Conservation (phyloP, 345 rosid genomes). For the Populus pruinosa region DNA sequence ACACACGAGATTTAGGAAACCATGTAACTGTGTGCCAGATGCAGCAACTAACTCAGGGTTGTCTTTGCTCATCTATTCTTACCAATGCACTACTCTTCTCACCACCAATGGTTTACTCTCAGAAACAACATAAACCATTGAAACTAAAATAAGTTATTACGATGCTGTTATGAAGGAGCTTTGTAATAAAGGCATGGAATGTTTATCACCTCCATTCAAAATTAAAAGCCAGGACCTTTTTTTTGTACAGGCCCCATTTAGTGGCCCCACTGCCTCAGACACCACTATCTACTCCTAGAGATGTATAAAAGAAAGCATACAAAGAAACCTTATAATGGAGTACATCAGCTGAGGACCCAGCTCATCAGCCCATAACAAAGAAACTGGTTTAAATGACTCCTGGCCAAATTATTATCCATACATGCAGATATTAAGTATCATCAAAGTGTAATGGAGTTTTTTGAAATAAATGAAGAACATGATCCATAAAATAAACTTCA, state of each 20-base stretch:
- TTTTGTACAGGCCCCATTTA: not conserved
- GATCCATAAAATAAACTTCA: too few relatives aligned
- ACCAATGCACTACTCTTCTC: not conserved
- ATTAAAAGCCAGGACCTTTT: not conserved
- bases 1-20: not conserved
- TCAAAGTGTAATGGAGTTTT: not conserved
- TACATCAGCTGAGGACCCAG: not conserved
- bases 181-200: not conserved
- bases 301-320: not conserved
- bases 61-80: not conserved
- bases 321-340: not conserved
- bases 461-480: too few relatives aligned
- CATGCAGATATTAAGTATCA: not conserved
- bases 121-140: not conserved
- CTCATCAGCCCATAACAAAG: not conserved
- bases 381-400: not conserved
- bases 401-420: not conserved
- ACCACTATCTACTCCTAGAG: not conserved
- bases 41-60: not conserved
- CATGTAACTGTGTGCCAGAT: not conserved
- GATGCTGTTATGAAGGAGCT: not conserved
- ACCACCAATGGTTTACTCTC: not conserved
- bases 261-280: not conserved
- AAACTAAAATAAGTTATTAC: not conserved
- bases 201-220: not conserved